Conservation (phyloP, 495 filamentous ascomycete species). For the Eremomyces bilateralis region DNA sequence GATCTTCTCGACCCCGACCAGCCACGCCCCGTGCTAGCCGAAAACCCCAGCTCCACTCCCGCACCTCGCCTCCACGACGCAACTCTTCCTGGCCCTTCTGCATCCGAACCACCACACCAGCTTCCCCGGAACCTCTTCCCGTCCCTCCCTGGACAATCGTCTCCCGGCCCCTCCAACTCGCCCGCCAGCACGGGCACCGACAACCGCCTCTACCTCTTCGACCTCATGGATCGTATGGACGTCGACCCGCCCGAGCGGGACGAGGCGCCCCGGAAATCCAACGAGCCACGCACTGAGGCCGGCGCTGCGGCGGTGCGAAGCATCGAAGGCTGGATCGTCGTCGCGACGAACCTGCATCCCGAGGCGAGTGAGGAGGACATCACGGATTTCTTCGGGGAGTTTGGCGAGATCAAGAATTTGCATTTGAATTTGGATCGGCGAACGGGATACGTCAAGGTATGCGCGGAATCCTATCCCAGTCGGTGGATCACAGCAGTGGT, state of each 20-base stretch:
- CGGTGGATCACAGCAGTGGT: background rate
- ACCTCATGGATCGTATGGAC: too few species aligned
- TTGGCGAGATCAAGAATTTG: conserved; percentile 92
- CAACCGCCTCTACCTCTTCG: too few species aligned
- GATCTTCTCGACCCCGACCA: too few species aligned
- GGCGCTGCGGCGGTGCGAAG: conserved; percentile 85
- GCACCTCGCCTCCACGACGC: background rate
- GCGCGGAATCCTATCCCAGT: conserved; percentile 6
- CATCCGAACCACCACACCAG: background rate
- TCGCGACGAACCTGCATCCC: conserved; percentile 92
- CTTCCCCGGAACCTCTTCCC: background rate
- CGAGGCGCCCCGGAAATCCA: too few species aligned
- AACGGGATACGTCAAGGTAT: conserved; percentile 94
- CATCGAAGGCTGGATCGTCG: conserved; percentile 97
- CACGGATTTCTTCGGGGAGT: conserved; percentile 85
- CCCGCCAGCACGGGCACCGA: too few species aligned
- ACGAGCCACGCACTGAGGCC: conserved; percentile 46
- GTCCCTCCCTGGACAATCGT: background rate
- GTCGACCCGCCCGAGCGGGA: too few species aligned
- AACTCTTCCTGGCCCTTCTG: background rate
- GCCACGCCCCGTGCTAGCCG: too few species aligned
- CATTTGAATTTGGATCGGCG: conserved; percentile 85
- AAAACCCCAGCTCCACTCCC: too few species aligned
- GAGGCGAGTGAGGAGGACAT: conserved; percentile 93
- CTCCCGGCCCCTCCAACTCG: too few species aligned